Base-by-base conservation (phyloP, 129 eudicot species). In the Heracleum sosnowskyi region DNA sequence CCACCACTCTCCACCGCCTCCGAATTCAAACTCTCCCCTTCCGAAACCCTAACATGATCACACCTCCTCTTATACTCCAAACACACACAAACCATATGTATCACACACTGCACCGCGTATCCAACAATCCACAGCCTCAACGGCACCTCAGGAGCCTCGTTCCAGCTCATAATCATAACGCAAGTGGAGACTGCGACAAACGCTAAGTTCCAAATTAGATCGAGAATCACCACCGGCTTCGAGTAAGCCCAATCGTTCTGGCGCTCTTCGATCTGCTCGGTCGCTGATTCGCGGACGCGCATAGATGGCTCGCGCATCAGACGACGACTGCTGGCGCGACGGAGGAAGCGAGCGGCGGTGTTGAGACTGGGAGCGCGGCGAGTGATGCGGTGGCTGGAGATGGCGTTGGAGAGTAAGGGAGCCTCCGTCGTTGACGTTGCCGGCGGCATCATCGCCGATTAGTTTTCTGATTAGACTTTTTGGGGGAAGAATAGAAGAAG, bases 191-290 rank as follows among this genome's bases (percentile, higher is more conserved):
- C 89, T 51, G 60, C 33, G 13, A 80, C 75, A 66, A 82, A 86
- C 7, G 84, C 80, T 42, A 83, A 13, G 78, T 86, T 86, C 89
- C 89, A 86, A 1, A 77, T 46, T 17, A 86, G 81, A 80, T 86
- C 89, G 28, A 86, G 68, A 24, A 79, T 17, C 63, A 86, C 86
- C 5, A 86, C 69, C 34, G 86, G 89, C 53, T 68, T 60, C 17
- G 89, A 82, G 78, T 83, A 83, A 1, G 84, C 89, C 86, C 89
- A 83, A 57, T 86, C 84, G 78, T 75, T 79, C 74, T 82, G 85
- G 57, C 88, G 81, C 77, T 82, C 83, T 44, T 85, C 86, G 51
- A 85, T 82, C 69, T 82, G 85, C 79, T 79, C 76, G 3, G 88
- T 83, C 0, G 76, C 80, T 12, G 80, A 62, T 75, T 81, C 84